Percentiles rank a stretch among this genome's conserved stretches.
Evolutionary conservation across 179 eudicot species (phyloP).

Genomic region (Spinacia oleracea): DNA sequence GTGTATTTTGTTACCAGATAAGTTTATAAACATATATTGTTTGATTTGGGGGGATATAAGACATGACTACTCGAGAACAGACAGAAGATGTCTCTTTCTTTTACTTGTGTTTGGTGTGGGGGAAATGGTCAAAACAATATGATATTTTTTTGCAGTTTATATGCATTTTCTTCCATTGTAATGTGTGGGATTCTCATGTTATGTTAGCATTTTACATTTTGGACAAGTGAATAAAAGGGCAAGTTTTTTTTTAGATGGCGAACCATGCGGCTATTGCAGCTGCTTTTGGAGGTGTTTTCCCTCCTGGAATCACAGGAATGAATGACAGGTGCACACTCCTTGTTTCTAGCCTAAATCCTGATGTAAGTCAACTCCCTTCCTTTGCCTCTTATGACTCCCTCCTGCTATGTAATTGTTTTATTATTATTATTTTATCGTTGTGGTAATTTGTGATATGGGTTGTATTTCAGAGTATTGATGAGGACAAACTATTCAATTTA

Average conservation of each 20-base stretch:
- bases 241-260: constrained; percentile 50
- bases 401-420: not conserved
- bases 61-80: not conserved
- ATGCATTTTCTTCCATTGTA: not conserved
- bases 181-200: not conserved
- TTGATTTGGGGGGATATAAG: not conserved
- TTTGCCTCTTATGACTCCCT: not conserved
- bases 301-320: constrained; percentile 86
- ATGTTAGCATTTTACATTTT: not conserved
- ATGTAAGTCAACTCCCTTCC: constrained; percentile 45
- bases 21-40: not conserved
- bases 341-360: constrained; percentile 78
- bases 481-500: constrained; percentile 85
- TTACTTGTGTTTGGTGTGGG: constrained; percentile 1
- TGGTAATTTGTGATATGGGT: not conserved
- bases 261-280: constrained; percentile 76
- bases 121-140: not conserved
- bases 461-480: constrained; percentile 66
- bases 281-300: constrained; percentile 87
- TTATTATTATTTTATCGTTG: not conserved
- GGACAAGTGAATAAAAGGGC: not conserved
- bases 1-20: not conserved
- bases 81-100: not conserved
- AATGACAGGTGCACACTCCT: constrained; percentile 90
- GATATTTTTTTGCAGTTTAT: not conserved